Percentiles rank a stretch among this genome's conserved stretches.
These are phyloP conservation scores for Didymella keratinophila DNA, from an alignment of 2,329 filamentous ascomycete genomes.

Conservation along the genomic window DNA sequence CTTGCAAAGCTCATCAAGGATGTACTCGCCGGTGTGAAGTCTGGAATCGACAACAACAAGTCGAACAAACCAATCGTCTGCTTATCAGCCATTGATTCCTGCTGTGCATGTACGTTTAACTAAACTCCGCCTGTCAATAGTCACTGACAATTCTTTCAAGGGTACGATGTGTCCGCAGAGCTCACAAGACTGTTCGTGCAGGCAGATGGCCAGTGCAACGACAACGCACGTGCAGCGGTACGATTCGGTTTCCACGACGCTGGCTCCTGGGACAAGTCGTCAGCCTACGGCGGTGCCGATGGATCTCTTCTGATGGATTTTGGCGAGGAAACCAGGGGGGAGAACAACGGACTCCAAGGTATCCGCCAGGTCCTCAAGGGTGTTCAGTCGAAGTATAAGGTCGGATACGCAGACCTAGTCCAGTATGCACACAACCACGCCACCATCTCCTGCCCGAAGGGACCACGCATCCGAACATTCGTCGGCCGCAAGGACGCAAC, in stretches of 20 bases:
- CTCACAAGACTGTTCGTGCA: conserved; percentile 38
- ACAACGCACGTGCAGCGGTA: conserved; percentile 46
- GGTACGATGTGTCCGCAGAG: conserved; percentile 45
- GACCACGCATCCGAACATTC: conserved; percentile 60
- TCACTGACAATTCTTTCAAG: conserved; percentile 3
- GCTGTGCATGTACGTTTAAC: conserved; percentile 40
- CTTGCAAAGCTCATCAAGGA: conserved; percentile 40
- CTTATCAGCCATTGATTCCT: conserved; percentile 33
- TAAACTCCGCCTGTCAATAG: not conserved
- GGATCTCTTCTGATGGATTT: conserved; percentile 52
- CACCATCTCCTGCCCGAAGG: conserved; percentile 60
- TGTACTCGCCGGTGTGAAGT: conserved; percentile 36
- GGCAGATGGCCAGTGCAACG: conserved; percentile 41
- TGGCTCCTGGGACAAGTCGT: conserved; percentile 47
- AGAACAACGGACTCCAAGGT: conserved; percentile 57
- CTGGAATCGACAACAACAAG: conserved; percentile 35
- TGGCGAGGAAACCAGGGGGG: conserved; percentile 46
- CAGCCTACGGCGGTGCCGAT: conserved; percentile 51
- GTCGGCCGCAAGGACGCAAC: conserved; percentile 59
- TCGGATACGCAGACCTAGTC: conserved; percentile 64
- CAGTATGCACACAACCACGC: conserved; percentile 59
- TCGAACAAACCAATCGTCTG: conserved; percentile 35
- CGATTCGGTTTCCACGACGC: conserved; percentile 49
- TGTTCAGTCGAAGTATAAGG: conserved; percentile 53
- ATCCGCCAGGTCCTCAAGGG: conserved; percentile 51